A percentile compares a stretch with the other conserved stretches of the same genome.
phyloP scores from a whole-genome alignment of 768 basidiomycete genomes.

The Trametes maxima region DNA sequence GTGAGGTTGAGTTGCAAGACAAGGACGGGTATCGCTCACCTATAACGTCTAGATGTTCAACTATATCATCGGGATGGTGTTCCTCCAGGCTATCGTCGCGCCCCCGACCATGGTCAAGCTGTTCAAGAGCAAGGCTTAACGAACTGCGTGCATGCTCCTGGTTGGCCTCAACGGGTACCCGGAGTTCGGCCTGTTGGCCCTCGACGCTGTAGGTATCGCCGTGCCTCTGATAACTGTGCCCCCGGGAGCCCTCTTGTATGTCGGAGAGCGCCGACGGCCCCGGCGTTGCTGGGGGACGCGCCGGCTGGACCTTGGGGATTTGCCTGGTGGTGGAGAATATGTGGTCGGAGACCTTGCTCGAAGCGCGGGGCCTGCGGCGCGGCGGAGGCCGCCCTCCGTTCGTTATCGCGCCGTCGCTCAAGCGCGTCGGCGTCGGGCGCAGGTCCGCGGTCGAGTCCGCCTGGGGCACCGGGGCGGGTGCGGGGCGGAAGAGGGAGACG shows the following conservation, averaged over 20 bases:
- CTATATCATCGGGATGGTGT: conserved; percentile 76
- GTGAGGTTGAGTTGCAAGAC: background rate
- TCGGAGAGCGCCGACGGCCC: conserved; percentile 4
- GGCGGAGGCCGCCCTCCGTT: conserved; percentile 3
- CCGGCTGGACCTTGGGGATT: conserved; percentile 2
- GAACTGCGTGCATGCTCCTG: conserved; percentile 49
- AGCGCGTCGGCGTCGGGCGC: background rate
- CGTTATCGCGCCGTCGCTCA: conserved; percentile 1
- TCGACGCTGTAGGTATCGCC: conserved; percentile 38
- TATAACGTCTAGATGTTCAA: conserved; percentile 83
- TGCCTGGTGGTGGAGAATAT: conserved; percentile 23
- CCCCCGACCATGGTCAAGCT: conserved; percentile 12
- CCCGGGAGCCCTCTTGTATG: conserved; percentile 2
- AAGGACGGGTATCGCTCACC: conserved; percentile 41
- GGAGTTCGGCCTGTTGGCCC: conserved; percentile 45
- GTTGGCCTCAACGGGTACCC: conserved; percentile 36
- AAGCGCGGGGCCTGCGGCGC: conserved; percentile 9
- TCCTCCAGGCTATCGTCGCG: conserved; percentile 29
- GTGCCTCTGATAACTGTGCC: background rate
- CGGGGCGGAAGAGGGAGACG: conserved; percentile 13
- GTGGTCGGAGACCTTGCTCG: conserved; percentile 30
- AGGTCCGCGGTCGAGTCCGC: background rate
- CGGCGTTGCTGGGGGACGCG: background rate
- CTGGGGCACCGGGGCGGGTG: background rate
- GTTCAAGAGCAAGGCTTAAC: conserved; percentile 36